Evolutionary conservation across 2,329 filamentous ascomycete genomes (phyloP).

Genomic region (Plenodomus tracheiphilus): DNA sequence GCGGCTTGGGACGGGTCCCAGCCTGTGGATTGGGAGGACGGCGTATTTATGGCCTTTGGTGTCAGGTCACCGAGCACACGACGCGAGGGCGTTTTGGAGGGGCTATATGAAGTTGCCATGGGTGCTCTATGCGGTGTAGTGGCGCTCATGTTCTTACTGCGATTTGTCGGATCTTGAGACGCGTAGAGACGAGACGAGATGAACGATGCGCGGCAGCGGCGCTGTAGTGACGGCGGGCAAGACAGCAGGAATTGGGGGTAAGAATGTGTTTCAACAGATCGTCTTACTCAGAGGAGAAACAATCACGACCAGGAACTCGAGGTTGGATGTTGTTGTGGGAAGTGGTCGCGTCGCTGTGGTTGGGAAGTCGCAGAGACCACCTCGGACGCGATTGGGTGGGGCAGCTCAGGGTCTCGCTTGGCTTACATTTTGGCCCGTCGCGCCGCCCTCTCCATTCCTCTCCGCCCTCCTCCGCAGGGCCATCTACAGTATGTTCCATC

Average conservation of each 20-base stretch:
- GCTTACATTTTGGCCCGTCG: neutral
- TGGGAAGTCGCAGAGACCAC: conserved; percentile 21
- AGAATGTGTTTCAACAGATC: conserved; percentile 6
- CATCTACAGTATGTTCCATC: neutral
- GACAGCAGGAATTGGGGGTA: neutral
- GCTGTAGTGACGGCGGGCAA: conserved; percentile 1
- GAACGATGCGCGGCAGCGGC: neutral
- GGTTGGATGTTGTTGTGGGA: conserved; percentile 16
- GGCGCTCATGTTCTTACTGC: conserved; percentile 23
- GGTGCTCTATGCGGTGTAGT: conserved; percentile 24
- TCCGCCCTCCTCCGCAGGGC: neutral
- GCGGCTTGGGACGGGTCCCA: conserved; percentile 24
- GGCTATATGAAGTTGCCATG: conserved; percentile 31
- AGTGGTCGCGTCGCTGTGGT: conserved; percentile 27
- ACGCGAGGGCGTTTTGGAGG: conserved; percentile 35
- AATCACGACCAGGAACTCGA: conserved; percentile 3
- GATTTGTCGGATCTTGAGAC: conserved; percentile 16
- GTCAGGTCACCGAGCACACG: conserved; percentile 42
- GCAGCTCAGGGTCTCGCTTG: conserved; percentile 14
- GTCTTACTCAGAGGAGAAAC: neutral
- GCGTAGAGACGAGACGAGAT: conserved; percentile 21
- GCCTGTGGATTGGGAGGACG: conserved; percentile 27
- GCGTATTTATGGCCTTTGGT: conserved; percentile 39
- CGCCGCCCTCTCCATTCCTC: conserved; percentile 1
- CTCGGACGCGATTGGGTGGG: conserved; percentile 18